Conservation (phyloP, 352 stramenopile genomes). For the Globisporangium echinulatum region DNA sequence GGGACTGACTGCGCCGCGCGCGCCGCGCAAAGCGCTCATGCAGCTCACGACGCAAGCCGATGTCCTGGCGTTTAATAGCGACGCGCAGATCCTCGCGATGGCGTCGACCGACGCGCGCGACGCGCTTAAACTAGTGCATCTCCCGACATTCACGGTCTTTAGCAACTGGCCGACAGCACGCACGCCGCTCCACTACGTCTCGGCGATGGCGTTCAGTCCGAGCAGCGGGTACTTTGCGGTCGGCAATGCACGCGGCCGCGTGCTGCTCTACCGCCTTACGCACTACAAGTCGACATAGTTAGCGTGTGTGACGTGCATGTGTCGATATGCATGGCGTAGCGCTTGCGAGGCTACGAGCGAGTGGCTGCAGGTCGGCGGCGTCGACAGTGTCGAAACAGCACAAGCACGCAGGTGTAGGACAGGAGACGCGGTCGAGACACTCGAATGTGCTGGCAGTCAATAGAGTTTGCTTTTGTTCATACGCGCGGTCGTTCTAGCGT, state of each 20-base stretch:
- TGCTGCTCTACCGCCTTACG: constrained; percentile 94
- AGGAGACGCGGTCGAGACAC: neutral
- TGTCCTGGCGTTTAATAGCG: constrained; percentile 88
- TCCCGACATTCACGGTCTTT: constrained; percentile 93
- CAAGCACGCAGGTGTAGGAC: no score
- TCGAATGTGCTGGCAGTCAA: neutral
- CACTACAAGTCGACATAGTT: constrained; percentile 89
- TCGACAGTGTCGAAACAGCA: neutral
- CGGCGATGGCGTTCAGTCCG: constrained; percentile 94
- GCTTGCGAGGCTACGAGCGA: neutral
- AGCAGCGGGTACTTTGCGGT: constrained; percentile 91
- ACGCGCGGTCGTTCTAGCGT: no score
- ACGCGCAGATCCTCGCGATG: constrained; percentile 94
- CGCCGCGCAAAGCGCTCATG: constrained; percentile 94
- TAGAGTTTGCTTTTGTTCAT: constrained; percentile 16
- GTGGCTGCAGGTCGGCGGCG: neutral
- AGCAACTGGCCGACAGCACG: constrained; percentile 96
- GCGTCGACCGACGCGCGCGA: constrained; percentile 89
- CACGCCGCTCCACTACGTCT: constrained; percentile 97
- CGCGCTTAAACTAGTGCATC: constrained; percentile 93
- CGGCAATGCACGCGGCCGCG: constrained; percentile 95
- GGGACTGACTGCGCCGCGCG: constrained; percentile 33
- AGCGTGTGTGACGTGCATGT: neutral
- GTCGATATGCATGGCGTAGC: no score
- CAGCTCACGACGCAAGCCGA: constrained; percentile 93